Evolutionary conservation across 2,329 filamentous ascomycete genomes (phyloP), one percentile per base, ranked within the genome.

Genomic region (Aotearoamyces nothofagi): DNA sequence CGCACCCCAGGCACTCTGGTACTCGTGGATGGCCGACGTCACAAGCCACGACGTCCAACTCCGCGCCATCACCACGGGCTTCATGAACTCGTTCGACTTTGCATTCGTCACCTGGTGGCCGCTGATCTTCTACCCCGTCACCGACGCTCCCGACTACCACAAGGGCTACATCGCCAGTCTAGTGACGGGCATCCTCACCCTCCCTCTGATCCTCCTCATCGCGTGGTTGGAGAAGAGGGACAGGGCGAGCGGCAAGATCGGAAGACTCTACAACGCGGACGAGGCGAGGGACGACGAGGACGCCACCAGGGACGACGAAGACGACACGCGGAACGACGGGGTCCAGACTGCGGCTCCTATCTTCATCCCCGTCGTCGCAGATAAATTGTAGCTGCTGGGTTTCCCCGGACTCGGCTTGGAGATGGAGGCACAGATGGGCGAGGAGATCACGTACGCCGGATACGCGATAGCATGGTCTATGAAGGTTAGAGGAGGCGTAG

Each of bases 11-110:
- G 57, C 57, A 4, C 41, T 60, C 11, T 60, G 57, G 57, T 60
- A 60, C 35, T 52, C 53, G 0, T 60, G 57, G 57, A 57, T 60
- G 53, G 56, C 56, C 1, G 56, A 60, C 29, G 40, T 60, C 5
- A 55, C 51, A 5, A 43, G 47, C 3, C 50, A 55, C 15, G 52
- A 54, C 12, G 30, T 54, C 6, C 56, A 59, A 23, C 45, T 60
- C 3, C 46, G 56, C 1, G 56, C 56, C 2, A 56, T 60, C 24
- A 57, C 56, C 3, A 60, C 56, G 0, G 54, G 54, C 0, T 56
- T 55, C 26, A 56, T 56, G 53, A 57, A 57, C 32, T 55, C 52
- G 5, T 57, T 56, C 17, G 54, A 57, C 29, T 57, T 56, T 34
- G 53, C 51, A 0, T 57, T 56, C 34, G 53, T 56, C 5, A 54